phyloP scores from a whole-genome alignment of 2,329 filamentous ascomycete genomes.

The Fusarium sp. region DNA sequence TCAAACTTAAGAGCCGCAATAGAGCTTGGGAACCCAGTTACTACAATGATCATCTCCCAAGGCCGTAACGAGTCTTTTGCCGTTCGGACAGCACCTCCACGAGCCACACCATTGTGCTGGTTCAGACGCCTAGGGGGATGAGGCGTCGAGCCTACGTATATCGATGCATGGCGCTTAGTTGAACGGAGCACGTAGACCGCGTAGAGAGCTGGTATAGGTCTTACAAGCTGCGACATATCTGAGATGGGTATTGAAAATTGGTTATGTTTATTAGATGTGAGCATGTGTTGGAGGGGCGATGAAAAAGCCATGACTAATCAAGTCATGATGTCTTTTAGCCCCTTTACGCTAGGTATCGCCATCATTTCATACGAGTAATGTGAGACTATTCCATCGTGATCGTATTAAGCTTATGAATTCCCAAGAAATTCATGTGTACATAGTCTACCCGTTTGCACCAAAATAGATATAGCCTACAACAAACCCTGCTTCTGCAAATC shows the following conservation, averaged over 20 bases:
- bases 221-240: slow-evolving; percentile 59
- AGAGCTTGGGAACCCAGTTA: slow-evolving; percentile 89
- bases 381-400: background rate
- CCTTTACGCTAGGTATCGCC: slow-evolving; percentile 3
- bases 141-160: slow-evolving; percentile 94
- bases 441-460: slow-evolving; percentile 3
- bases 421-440: background rate
- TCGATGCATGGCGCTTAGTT: slow-evolving; percentile 75
- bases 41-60: slow-evolving; percentile 90
- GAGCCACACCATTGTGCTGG: slow-evolving; percentile 89
- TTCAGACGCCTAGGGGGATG: slow-evolving; percentile 85
- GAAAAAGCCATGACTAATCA: slow-evolving; percentile 43
- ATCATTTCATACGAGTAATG: background rate
- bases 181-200: slow-evolving; percentile 94
- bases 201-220: slow-evolving; percentile 87
- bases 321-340: slow-evolving; percentile 19
- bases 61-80: slow-evolving; percentile 76
- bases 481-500: slow-evolving; percentile 94
- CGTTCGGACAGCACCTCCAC: slow-evolving; percentile 86
- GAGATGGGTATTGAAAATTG: slow-evolving; percentile 3
- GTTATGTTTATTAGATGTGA: slow-evolving; percentile 37
- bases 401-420: background rate
- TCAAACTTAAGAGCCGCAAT: slow-evolving; percentile 94
- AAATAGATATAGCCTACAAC: slow-evolving; percentile 62
- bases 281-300: slow-evolving; percentile 44